Percentiles rank a stretch among this genome's conserved stretches.
Conservation (phyloP, 257 asterid genomes). For the Fraxinus excelsior region DNA sequence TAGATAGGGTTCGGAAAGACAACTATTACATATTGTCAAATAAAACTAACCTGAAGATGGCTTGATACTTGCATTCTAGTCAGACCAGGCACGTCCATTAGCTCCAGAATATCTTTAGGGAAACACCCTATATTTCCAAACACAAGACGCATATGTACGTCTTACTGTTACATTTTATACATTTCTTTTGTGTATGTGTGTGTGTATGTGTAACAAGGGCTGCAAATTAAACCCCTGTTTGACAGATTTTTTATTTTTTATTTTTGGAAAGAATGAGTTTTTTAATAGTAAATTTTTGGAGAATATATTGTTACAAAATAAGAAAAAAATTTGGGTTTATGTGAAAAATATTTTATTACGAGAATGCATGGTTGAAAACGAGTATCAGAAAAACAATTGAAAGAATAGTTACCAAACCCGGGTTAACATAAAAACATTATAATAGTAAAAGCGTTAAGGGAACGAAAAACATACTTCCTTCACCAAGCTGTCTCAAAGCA, state of each 20-base stretch:
- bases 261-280: too few species aligned
- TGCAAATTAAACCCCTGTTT: neutral
- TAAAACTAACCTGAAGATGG: slow-evolving; percentile 47
- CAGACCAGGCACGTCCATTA: slow-evolving; percentile 49
- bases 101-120: slow-evolving; percentile 42
- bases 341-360: too few species aligned
- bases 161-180: neutral
- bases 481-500: slow-evolving; percentile 42
- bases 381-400: too few species aligned
- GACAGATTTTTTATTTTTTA: too few species aligned
- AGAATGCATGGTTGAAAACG: too few species aligned
- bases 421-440: too few species aligned
- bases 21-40: neutral
- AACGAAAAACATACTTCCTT: slow-evolving; percentile 44
- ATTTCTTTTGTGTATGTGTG: neutral
- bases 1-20: neutral
- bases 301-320: too few species aligned
- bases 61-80: slow-evolving; percentile 65
- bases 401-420: too few species aligned
- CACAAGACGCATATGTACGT: too few species aligned
- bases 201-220: neutral
- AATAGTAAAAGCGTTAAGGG: neutral
- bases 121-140: slow-evolving; percentile 38
- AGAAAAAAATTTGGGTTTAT: too few species aligned
- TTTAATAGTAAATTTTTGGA: too few species aligned